Evolutionary conservation across 2,329 filamentous ascomycete genomes (phyloP), one percentile per base, ranked within the genome.

Genomic region (Colletotrichum sidae): DNA sequence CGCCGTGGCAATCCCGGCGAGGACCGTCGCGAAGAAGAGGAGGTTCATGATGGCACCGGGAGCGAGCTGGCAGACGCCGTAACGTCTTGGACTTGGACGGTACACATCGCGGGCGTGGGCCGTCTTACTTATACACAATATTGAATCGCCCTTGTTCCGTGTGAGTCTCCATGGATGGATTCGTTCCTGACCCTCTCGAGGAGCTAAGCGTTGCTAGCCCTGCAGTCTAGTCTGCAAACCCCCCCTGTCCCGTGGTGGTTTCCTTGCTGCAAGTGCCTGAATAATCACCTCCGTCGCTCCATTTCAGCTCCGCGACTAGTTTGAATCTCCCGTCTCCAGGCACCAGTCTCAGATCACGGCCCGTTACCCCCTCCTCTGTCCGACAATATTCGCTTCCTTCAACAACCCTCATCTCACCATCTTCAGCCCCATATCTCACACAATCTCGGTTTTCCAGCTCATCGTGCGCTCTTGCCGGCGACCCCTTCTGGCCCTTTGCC

Each of bases 181-280:
- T 4, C 8, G 15, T 13, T 44, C 42, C 42, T 15, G 42, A 15
- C 13, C 13, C 13, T 15, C 11, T 33, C 17, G 15, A 47, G 17
- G 34, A 47, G 17, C n/a, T 17, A 25, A 17, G 15, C n/a, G 13
- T 47, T 41, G 38, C 38, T n/a, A 44, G 13, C 17, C 52, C 12
- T 45, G 45, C 15, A 39, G 17, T 41, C 45, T 38, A 3, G n/a
- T 12, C 12, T 1, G 11, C 13, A 44, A 47, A 17, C 25, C 38
- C 8, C 34, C 60, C 61, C 60, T 49, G 49, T 34, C 11, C 42
- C 10, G 39, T 55, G 11, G 44, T 42, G 44, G 42, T 61, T 17
- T 37, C 11, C 37, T 60, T 25, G 25, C 55, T 64, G 60, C 60
- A 53, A 37, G 60, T 54, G 15, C 34, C 42, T 64, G 60, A 64